Percentiles rank a stretch among this genome's conserved stretches.
Evolutionary conservation across 805 yeast genomes (phyloP).

Genomic region (Cyberlindnera sargentensis): DNA sequence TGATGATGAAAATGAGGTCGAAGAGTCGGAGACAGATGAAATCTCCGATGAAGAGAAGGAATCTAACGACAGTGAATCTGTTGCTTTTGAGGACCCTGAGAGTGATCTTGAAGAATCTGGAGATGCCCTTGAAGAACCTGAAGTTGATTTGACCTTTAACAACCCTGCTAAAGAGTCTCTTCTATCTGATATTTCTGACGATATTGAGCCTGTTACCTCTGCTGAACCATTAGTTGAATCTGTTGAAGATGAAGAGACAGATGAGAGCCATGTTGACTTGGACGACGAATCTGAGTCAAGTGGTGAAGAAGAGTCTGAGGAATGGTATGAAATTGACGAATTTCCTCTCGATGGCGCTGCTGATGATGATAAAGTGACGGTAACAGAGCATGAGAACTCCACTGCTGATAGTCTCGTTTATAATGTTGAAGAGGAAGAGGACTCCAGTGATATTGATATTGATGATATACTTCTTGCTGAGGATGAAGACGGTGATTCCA

Average conservation of each 20-base stretch:
- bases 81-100: not conserved
- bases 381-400: too few species aligned
- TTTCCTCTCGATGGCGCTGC: too few species aligned
- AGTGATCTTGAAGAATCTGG: not conserved
- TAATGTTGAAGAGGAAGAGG: constrained; percentile 1
- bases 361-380: too few species aligned
- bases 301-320: not conserved
- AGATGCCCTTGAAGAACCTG: not conserved
- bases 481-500: not conserved
- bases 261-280: not conserved
- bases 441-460: not conserved
- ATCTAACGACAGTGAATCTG: not conserved
- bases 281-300: not conserved
- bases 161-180: too few species aligned
- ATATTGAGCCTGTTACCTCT: not conserved
- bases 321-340: too few species aligned
- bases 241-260: not conserved
- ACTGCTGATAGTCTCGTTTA: not conserved
- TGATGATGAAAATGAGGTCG: too few species aligned
- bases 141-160: not conserved
- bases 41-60: too few species aligned
- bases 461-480: not conserved
- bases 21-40: too few species aligned
- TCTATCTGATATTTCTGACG: not conserved
- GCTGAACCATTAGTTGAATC: constrained; percentile 1